phyloP scores from a whole-genome alignment of 192 early-diverging fungal genomes.

The Helicostylum pulchrum region DNA sequence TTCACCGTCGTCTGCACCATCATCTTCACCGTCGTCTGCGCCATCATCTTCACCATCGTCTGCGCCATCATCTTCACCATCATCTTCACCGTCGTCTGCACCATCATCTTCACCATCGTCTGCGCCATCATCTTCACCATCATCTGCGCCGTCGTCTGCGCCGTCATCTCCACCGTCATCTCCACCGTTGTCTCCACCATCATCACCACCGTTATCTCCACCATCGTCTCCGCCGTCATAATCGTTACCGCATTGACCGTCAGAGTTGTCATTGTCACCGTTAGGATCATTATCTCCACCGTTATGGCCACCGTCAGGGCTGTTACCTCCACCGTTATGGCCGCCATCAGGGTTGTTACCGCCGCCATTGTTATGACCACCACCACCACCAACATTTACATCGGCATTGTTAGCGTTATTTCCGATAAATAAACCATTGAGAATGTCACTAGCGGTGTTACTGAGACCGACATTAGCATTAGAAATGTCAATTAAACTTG shows the following conservation, averaged over 20 bases:
- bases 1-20: neutral
- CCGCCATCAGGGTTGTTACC: too few species aligned
- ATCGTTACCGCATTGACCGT: neutral
- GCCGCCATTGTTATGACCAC: too few species aligned
- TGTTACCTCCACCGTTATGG: neutral
- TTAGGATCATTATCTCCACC: slow-evolving; percentile 3
- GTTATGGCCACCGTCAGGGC: neutral
- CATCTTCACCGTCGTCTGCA: neutral
- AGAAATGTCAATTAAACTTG: too few species aligned
- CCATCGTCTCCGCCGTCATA: neutral
- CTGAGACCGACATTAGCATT: neutral
- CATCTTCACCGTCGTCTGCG: neutral
- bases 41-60: neutral
- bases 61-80: neutral
- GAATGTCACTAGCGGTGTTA: neutral
- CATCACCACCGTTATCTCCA: neutral
- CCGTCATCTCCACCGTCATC: slow-evolving; percentile 9
- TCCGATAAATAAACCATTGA: too few species aligned
- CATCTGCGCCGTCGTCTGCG: neutral
- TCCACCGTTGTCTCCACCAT: neutral
- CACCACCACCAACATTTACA: too few species aligned
- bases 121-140: neutral
- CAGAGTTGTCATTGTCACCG: neutral
- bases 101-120: neutral
- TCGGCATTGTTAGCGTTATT: too few species aligned